phyloP scores from a whole-genome alignment of 805 yeast species.

The Yarrowia sp. region DNA sequence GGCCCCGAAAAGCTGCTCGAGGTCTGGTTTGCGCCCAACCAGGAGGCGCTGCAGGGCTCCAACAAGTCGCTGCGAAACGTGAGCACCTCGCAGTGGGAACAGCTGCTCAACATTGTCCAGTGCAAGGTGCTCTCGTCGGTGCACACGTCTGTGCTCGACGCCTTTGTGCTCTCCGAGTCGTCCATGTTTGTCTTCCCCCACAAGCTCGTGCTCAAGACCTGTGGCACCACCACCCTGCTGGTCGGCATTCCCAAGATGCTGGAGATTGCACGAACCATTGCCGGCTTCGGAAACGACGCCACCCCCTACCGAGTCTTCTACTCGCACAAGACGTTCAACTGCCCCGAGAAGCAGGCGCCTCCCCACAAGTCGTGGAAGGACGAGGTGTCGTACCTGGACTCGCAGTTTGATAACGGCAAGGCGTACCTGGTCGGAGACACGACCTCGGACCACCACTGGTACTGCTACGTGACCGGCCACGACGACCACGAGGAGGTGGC shows the following conservation, averaged over 20 bases:
- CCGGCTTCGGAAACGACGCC: slow-evolving; percentile 41
- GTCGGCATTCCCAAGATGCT: slow-evolving; percentile 68
- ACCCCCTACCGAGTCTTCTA: slow-evolving; percentile 70
- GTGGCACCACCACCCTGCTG: slow-evolving; percentile 93
- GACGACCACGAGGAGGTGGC: slow-evolving; percentile 17
- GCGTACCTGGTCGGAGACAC: slow-evolving; percentile 77
- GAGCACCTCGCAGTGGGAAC: slow-evolving; percentile 64
- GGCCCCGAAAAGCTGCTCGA: slow-evolving; percentile 95
- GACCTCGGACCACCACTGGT: slow-evolving; percentile 80
- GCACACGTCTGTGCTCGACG: slow-evolving; percentile 63
- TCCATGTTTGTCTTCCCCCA: slow-evolving; percentile 86
- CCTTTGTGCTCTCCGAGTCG: slow-evolving; percentile 83
- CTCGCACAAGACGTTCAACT: slow-evolving; percentile 89
- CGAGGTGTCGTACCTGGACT: slow-evolving; percentile 69
- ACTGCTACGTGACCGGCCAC: slow-evolving; percentile 56
- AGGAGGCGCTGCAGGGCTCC: slow-evolving; percentile 39
- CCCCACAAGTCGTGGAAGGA: slow-evolving; percentile 82
- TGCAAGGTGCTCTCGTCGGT: slow-evolving; percentile 85
- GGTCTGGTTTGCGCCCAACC: slow-evolving; percentile 72
- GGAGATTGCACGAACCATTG: slow-evolving; percentile 45
- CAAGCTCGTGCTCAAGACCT: slow-evolving; percentile 82
- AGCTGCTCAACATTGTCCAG: slow-evolving; percentile 71
- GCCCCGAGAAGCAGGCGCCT: slow-evolving; percentile 76
- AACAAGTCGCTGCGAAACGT: slow-evolving; percentile 54
- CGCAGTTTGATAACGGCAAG: slow-evolving; percentile 57